Evolutionary conservation across 2,329 filamentous ascomycete genomes (phyloP).

Genomic region (Hypomyces perniciosus): DNA sequence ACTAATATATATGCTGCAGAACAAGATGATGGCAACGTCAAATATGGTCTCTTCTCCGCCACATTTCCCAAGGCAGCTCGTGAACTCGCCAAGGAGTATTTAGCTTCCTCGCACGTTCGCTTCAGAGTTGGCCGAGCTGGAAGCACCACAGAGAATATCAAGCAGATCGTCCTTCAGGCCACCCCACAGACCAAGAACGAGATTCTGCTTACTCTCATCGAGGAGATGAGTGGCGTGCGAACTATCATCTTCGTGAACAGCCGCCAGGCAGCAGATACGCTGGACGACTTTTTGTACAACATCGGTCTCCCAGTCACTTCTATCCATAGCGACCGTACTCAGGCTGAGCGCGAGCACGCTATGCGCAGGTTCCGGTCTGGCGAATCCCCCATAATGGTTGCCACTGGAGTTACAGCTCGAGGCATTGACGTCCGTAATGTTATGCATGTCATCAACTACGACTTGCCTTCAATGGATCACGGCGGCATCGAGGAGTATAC

Average conservation of each 20-base stretch:
- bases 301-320: slow-evolving; percentile 73
- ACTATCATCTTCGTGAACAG: slow-evolving; percentile 89
- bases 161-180: slow-evolving; percentile 66
- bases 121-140: slow-evolving; percentile 85
- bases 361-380: slow-evolving; percentile 78
- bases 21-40: slow-evolving; percentile 64
- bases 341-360: slow-evolving; percentile 86
- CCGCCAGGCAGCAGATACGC: slow-evolving; percentile 68
- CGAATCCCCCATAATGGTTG: slow-evolving; percentile 70
- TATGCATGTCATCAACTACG: slow-evolving; percentile 89
- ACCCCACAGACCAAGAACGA: slow-evolving; percentile 62
- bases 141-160: slow-evolving; percentile 75
- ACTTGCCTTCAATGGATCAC: slow-evolving; percentile 66
- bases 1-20: slow-evolving; percentile 39
- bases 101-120: slow-evolving; percentile 67
- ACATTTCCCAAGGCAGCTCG: slow-evolving; percentile 83
- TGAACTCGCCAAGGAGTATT: slow-evolving; percentile 67
- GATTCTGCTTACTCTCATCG: slow-evolving; percentile 65
- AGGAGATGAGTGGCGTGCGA: slow-evolving; percentile 62
- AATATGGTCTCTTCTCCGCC: slow-evolving; percentile 83
- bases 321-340: slow-evolving; percentile 81
- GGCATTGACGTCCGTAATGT: slow-evolving; percentile 86
- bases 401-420: slow-evolving; percentile 80
- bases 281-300: slow-evolving; percentile 87
- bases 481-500: slow-evolving; percentile 93